phyloP scores from a whole-genome alignment of 805 yeast species.

The Schizosaccharomyces japonicus region DNA sequence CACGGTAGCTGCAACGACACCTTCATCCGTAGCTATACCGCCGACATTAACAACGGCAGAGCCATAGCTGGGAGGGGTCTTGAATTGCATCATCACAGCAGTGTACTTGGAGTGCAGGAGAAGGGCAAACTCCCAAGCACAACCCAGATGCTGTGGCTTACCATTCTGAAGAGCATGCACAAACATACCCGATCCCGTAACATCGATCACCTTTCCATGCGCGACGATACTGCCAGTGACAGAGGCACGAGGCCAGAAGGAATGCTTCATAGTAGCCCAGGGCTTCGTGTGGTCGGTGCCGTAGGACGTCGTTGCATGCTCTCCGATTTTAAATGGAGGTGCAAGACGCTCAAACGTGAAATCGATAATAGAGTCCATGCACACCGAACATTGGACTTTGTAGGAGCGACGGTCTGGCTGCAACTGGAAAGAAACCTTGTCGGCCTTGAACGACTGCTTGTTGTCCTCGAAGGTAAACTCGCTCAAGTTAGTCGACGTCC shows the following conservation, averaged over 20 bases:
- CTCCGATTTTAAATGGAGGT: constrained; percentile 74
- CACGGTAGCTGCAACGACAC: constrained; percentile 40
- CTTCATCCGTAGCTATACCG: constrained; percentile 39
- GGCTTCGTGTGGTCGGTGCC: constrained; percentile 69
- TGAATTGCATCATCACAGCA: constrained; percentile 80
- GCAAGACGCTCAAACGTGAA: constrained; percentile 34
- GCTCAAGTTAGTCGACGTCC: constrained; percentile 83
- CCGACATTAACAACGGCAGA: constrained; percentile 61
- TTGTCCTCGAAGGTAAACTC: constrained; percentile 34
- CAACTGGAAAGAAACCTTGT: constrained; percentile 39
- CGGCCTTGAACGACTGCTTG: constrained; percentile 47
- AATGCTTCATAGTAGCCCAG: constrained; percentile 94
- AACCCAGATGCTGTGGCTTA: constrained; percentile 98
- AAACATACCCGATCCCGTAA: constrained; percentile 37
- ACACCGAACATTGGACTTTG: constrained; percentile 35
- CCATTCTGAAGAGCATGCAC: constrained; percentile 95
- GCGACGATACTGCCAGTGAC: constrained; percentile 40
- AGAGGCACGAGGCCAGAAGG: constrained; percentile 81
- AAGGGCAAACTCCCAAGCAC: constrained; percentile 81
- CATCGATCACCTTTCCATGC: constrained; percentile 18
- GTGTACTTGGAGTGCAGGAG: constrained; percentile 56
- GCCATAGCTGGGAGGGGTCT: constrained; percentile 79
- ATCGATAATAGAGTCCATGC: constrained; percentile 46
- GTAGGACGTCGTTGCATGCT: constrained; percentile 61
- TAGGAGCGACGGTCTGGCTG: constrained; percentile 29